Conservation (phyloP, 805 yeast genomes). For the Saccharomyces cerevisiae region DNA sequence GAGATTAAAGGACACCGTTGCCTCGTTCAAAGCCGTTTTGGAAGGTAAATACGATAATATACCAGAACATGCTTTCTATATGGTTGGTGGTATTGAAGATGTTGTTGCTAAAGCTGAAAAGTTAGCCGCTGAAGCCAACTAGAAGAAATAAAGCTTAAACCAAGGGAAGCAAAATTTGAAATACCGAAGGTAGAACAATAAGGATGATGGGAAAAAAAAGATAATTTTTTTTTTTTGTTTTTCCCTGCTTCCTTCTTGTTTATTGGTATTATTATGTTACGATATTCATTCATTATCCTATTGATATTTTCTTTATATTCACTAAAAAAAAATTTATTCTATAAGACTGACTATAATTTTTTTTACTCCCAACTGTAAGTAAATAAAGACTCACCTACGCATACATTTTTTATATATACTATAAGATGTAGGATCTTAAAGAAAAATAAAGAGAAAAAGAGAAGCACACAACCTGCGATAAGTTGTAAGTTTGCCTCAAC, state of each 20-base stretch:
- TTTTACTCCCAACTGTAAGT: neutral
- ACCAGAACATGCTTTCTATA: slow-evolving; percentile 99
- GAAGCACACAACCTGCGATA: neutral
- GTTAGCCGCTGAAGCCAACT: slow-evolving; percentile 87
- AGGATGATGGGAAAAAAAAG: neutral
- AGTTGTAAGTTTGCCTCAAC: neutral
- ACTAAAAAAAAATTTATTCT: neutral
- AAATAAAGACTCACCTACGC: neutral
- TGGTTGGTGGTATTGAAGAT: slow-evolving; percentile 99
- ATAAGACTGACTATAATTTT: neutral
- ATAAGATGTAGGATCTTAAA: neutral
- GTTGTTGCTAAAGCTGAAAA: slow-evolving; percentile 98
- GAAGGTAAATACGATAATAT: slow-evolving; percentile 98
- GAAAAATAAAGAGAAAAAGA: neutral
- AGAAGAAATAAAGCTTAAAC: slow-evolving; percentile 14
- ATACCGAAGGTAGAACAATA: neutral
- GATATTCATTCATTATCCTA: neutral
- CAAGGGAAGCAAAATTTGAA: neutral
- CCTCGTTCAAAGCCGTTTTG: slow-evolving; percentile 92
- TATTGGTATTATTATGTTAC: neutral
- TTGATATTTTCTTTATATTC: neutral
- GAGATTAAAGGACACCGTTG: slow-evolving; percentile 88
- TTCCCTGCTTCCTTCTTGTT: neutral
- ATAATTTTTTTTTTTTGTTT: neutral
- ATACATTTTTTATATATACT: neutral